phyloP scores from a whole-genome alignment of 2,329 filamentous ascomycete genomes.

The Eurotiales sp. region DNA sequence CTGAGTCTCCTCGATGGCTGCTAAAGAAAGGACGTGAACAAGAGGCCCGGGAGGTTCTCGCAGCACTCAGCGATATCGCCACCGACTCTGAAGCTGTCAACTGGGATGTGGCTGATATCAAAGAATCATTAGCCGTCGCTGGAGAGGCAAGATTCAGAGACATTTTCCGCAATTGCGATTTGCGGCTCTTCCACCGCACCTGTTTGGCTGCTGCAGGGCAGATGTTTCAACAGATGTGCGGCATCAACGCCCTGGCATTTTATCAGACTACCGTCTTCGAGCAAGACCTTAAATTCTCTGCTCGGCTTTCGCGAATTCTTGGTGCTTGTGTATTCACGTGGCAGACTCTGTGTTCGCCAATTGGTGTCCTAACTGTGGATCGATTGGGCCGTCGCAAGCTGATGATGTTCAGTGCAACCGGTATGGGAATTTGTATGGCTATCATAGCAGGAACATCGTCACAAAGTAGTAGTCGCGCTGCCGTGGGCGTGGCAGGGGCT shows the following conservation, averaged over 20 bases:
- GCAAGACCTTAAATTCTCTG: conserved; percentile 44
- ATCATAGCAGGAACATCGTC: conserved; percentile 13
- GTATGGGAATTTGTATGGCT: conserved; percentile 19
- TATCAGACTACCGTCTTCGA: conserved; percentile 55
- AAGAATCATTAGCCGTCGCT: conserved; percentile 33
- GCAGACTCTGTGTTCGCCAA: neutral
- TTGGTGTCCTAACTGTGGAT: conserved; percentile 50
- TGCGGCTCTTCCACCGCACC: conserved; percentile 51
- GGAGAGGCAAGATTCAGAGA: conserved; percentile 48
- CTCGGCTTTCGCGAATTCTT: conserved; percentile 28
- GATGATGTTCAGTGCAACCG: conserved; percentile 42
- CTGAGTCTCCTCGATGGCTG: conserved; percentile 31
- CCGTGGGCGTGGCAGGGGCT: conserved; percentile 48
- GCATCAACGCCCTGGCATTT: conserved; percentile 58
- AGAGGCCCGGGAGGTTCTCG: conserved; percentile 55
- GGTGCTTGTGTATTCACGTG: conserved; percentile 24
- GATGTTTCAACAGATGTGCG: conserved; percentile 58
- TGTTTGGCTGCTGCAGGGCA: conserved; percentile 56
- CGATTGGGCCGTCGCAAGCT: conserved; percentile 56
- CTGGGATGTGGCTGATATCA: conserved; percentile 57
- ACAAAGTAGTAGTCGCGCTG: conserved; percentile 18
- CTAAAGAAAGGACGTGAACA: conserved; percentile 63
- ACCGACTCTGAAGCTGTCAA: conserved; percentile 42
- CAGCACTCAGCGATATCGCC: conserved; percentile 45
- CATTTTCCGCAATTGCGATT: conserved; percentile 45